These are phyloP conservation scores for Lactarius quietus DNA, from an alignment of 768 basidiomycete genomes.

Conservation along the genomic window DNA sequence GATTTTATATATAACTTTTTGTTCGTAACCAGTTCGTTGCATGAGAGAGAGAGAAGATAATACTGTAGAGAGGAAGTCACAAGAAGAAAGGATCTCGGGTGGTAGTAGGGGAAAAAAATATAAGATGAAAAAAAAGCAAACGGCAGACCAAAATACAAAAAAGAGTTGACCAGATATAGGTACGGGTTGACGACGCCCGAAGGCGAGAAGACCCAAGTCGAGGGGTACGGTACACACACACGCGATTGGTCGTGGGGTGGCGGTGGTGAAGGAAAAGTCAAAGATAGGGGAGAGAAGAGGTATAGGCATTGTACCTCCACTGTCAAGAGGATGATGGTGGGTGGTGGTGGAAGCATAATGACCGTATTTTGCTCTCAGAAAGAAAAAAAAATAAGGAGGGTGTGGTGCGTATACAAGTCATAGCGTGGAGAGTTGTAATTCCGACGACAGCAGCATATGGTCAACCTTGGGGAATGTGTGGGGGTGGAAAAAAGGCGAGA, in stretches of 20 bases:
- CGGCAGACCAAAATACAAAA: not conserved
- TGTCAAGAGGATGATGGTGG: not conserved
- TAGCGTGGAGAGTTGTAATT: conserved; percentile 4
- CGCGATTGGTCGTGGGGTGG: conserved; percentile 6
- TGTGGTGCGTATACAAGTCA: conserved; percentile 7
- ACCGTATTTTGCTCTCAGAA: not conserved
- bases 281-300: not conserved
- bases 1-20: not conserved
- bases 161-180: not conserved
- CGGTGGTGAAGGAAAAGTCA: conserved; percentile 1
- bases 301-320: not conserved
- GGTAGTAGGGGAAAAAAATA: not conserved
- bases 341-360: not conserved
- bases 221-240: conserved; percentile 5
- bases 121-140: not conserved
- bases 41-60: not conserved
- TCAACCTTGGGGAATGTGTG: conserved; percentile 11
- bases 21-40: conserved; percentile 20
- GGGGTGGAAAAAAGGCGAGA: not conserved
- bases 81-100: not conserved
- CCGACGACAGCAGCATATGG: conserved; percentile 16
- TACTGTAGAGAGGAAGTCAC: not conserved
- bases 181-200: not conserved
- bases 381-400: conserved; percentile 14
- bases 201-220: not conserved